Evolutionary conservation across 768 basidiomycete species (phyloP).

Genomic region (Mycena albidolilacea): DNA sequence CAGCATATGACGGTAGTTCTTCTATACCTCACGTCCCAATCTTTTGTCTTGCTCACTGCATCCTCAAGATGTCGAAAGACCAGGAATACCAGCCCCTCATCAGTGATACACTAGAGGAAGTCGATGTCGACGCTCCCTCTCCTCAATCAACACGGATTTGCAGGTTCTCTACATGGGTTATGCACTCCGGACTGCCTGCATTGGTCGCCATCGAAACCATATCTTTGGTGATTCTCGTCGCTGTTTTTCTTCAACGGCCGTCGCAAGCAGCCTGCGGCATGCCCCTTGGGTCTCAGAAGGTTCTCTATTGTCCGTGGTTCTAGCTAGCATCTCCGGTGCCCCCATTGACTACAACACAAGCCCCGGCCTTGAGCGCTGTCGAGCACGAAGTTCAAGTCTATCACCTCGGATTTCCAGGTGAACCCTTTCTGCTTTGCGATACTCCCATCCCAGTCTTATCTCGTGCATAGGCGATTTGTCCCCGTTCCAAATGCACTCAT

Average conservation of each 20-base stretch:
- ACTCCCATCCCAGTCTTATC: not conserved
- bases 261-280: constrained; percentile 9
- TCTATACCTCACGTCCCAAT: not conserved
- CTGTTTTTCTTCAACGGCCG: not conserved
- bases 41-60: not conserved
- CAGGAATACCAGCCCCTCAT: constrained; percentile 21
- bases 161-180: constrained; percentile 2
- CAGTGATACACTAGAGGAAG: not conserved
- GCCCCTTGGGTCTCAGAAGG: not conserved
- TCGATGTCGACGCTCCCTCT: not conserved
- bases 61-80: constrained; percentile 19
- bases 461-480: constrained; percentile 23
- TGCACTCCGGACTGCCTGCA: not conserved
- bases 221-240: constrained; percentile 5
- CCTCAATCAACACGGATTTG: not conserved
- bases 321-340: not conserved
- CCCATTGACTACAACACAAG: constrained; percentile 3
- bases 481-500: constrained; percentile 29
- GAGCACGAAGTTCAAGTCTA: constrained; percentile 31
- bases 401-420: constrained; percentile 25
- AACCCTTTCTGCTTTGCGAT: not conserved
- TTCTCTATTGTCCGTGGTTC: constrained; percentile 23
- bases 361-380: constrained; percentile 29
- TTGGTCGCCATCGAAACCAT: constrained; percentile 28
- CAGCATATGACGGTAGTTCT: not conserved